Evolutionary conservation across 305 asterid species (phyloP).

Genomic region (Solanum hybrid): DNA sequence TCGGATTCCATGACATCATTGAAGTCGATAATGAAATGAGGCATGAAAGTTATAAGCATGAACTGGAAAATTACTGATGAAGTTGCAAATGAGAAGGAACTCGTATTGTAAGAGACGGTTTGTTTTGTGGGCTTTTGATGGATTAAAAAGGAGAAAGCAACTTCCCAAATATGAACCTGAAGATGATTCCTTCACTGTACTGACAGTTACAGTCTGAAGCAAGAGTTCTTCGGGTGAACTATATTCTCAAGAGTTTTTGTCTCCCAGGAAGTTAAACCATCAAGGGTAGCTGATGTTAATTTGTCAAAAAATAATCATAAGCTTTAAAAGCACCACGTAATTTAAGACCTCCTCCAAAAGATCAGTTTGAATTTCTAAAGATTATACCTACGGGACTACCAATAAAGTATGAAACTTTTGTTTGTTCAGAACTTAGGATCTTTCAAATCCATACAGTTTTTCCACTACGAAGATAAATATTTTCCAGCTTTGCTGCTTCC

Average conservation of each 20-base stretch:
- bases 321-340: neutral
- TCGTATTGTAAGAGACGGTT: neutral
- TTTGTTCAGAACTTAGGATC: neutral
- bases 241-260: neutral
- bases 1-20: neutral
- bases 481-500: neutral
- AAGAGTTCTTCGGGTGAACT: neutral
- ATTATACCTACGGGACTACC: neutral
- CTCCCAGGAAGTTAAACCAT: neutral
- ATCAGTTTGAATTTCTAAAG: neutral
- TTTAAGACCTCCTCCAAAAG: neutral
- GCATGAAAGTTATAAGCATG: conserved; percentile 4
- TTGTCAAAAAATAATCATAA: neutral
- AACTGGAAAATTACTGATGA: neutral
- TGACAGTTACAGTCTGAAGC: neutral
- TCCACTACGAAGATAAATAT: neutral
- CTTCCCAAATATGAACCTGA: neutral
- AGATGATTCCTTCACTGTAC: neutral
- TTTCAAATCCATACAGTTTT: neutral
- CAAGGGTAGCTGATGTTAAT: neutral
- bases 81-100: neutral
- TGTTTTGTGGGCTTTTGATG: neutral
- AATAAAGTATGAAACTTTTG: neutral
- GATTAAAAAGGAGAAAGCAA: neutral
- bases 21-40: neutral